phyloP scores from a whole-genome alignment of 306 rosid genomes.

The Vigna trinervia region DNA sequence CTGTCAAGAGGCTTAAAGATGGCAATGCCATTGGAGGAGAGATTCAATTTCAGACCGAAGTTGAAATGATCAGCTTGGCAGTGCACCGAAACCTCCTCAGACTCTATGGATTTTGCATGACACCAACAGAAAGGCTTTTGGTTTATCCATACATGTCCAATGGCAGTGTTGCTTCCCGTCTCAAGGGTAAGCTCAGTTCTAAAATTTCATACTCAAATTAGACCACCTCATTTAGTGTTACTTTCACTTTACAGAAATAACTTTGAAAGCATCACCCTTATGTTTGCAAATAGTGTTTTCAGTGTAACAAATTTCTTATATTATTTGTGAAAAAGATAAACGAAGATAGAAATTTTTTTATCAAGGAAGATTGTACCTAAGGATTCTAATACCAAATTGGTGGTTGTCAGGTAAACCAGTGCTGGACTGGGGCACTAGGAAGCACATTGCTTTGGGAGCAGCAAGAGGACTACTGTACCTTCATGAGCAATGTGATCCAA shows the following conservation, averaged over 20 bases:
- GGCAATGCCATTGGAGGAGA: conserved; percentile 63
- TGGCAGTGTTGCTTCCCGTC: conserved; percentile 62
- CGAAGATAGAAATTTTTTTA: not conserved
- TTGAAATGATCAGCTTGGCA: conserved; percentile 61
- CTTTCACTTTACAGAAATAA: too few relatives aligned
- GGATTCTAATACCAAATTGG: conserved; percentile 30
- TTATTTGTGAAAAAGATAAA: too few relatives aligned
- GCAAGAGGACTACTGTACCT: conserved; percentile 58
- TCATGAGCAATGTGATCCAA: conserved; percentile 63
- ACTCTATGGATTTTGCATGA: conserved; percentile 60
- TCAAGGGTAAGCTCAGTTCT: conserved; percentile 50
- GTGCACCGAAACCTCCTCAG: conserved; percentile 61
- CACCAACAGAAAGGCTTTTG: conserved; percentile 55
- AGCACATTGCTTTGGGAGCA: conserved; percentile 60
- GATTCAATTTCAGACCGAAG: conserved; percentile 61
- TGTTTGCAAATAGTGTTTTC: too few relatives aligned
- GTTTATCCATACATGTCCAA: conserved; percentile 64
- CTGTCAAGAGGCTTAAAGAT: conserved; percentile 62
- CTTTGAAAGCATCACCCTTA: too few relatives aligned
- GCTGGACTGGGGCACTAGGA: conserved; percentile 59
- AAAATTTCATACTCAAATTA: conserved; percentile 26
- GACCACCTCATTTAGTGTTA: not conserved
- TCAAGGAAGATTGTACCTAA: not conserved
- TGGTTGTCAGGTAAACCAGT: conserved; percentile 54
- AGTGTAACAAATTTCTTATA: too few relatives aligned